Percentiles rank a stretch among this genome's conserved stretches.
Evolutionary conservation across 495 filamentous ascomycete genomes (phyloP).

Genomic region (Trichoderma erinaceum): DNA sequence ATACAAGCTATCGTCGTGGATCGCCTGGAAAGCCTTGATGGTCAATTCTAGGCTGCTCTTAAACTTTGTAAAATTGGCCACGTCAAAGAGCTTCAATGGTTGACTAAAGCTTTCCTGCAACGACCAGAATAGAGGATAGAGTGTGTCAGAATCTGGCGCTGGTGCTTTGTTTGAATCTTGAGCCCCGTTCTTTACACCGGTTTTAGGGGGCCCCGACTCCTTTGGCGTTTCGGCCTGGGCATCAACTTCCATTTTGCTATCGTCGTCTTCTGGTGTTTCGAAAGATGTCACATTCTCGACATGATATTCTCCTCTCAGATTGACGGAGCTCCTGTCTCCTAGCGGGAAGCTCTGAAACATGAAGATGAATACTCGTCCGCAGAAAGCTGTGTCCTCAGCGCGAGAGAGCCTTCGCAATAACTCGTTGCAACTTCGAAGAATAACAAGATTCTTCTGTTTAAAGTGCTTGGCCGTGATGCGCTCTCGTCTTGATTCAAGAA

Average conservation of each 20-base stretch:
- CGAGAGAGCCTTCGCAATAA: slow-evolving; percentile 83
- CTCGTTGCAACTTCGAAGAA: slow-evolving; percentile 91
- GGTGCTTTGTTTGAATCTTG: slow-evolving; percentile 34
- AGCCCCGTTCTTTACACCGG: slow-evolving; percentile 43
- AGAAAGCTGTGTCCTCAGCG: slow-evolving; percentile 94
- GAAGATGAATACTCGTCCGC: slow-evolving; percentile 93
- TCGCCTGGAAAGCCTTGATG: slow-evolving; percentile 67
- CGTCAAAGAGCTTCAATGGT: slow-evolving; percentile 71
- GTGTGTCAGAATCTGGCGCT: slow-evolving; percentile 55
- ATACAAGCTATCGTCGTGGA: slow-evolving; percentile 57
- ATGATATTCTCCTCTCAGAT: slow-evolving; percentile 93
- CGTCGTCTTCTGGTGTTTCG: slow-evolving; percentile 50
- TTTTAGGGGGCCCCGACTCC: slow-evolving; percentile 33
- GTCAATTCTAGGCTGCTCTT: slow-evolving; percentile 72
- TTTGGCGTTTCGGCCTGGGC: slow-evolving; percentile 28
- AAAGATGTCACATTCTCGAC: slow-evolving; percentile 89
- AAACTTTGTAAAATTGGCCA: slow-evolving; percentile 65
- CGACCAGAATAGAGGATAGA: slow-evolving; percentile 94
- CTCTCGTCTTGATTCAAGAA: slow-evolving; percentile 85
- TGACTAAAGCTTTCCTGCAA: slow-evolving; percentile 89
- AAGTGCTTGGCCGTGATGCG: slow-evolving; percentile 79
- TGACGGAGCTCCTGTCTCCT: slow-evolving; percentile 94
- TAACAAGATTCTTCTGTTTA: slow-evolving; percentile 76
- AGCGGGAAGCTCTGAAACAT: slow-evolving; percentile 95
- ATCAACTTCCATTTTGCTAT: slow-evolving; percentile 50